Percentiles rank a stretch among this genome's conserved stretches.
These are phyloP conservation scores for Leccinum subtestaceum DNA, from an alignment of 768 basidiomycete genomes.

Conservation along the genomic window DNA sequence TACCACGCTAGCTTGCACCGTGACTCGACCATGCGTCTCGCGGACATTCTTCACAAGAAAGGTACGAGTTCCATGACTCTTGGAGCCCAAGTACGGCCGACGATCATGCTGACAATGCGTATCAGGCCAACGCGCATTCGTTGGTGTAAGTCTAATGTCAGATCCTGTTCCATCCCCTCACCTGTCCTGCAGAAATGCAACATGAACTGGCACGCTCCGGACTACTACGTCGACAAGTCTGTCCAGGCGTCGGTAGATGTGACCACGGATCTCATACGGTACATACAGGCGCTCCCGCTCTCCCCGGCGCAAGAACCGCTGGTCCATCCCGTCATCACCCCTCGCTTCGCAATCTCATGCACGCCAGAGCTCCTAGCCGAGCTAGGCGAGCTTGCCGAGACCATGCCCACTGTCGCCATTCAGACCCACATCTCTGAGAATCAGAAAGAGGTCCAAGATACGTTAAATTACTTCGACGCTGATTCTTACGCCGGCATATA, in stretches of 20 bases:
- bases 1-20: slow-evolving; percentile 86
- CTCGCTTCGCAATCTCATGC: slow-evolving; percentile 95
- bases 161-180: slow-evolving; percentile 4
- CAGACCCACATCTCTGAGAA: slow-evolving; percentile 97
- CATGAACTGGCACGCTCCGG: slow-evolving; percentile 61
- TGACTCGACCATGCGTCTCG: slow-evolving; percentile 77
- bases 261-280: slow-evolving; percentile 61
- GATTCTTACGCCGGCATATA: slow-evolving; percentile 79
- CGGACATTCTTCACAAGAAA: slow-evolving; percentile 62
- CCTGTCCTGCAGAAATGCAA: slow-evolving; percentile 31
- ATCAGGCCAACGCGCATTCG: slow-evolving; percentile 79
- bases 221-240: slow-evolving; percentile 68
- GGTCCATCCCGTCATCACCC: slow-evolving; percentile 88
- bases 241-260: slow-evolving; percentile 53
- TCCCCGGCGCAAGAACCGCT: slow-evolving; percentile 45
- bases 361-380: slow-evolving; percentile 60
- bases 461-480: slow-evolving; percentile 64
- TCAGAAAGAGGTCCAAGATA: slow-evolving; percentile 61
- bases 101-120: background rate
- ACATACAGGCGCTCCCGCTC: slow-evolving; percentile 60
- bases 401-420: slow-evolving; percentile 63
- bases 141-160: slow-evolving; percentile 57
- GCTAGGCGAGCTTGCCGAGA: slow-evolving; percentile 58
- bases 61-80: slow-evolving; percentile 36
- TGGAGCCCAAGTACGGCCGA: background rate